phyloP scores from a whole-genome alignment of 73 alveolate species.

The Symbiodinium natans region DNA sequence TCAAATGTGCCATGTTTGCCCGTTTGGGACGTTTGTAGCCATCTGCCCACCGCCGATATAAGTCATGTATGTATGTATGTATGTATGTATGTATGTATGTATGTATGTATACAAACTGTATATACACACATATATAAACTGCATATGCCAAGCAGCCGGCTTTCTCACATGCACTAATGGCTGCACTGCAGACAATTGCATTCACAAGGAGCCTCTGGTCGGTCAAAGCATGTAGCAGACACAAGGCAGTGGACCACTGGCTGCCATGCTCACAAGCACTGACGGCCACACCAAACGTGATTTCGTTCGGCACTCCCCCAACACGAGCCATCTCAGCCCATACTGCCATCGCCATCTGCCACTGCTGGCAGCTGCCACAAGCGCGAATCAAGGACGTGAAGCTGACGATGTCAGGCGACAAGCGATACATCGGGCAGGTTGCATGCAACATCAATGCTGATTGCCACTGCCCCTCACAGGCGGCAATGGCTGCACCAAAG shows the following conservation, averaged over 20 bases:
- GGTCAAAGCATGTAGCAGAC: not conserved
- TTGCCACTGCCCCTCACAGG: not conserved
- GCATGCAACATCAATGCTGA: not conserved
- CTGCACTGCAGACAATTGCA: slow-evolving; percentile 16
- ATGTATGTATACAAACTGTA: too few species aligned
- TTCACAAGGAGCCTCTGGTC: not conserved
- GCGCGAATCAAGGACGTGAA: slow-evolving; percentile 7
- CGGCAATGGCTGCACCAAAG: not conserved
- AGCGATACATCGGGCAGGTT: not conserved
- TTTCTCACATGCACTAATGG: slow-evolving; percentile 73
- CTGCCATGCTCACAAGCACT: slow-evolving; percentile 43
- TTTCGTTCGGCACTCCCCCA: not conserved
- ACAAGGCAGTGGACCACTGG: slow-evolving; percentile 45
- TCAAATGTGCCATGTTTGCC: too few species aligned
- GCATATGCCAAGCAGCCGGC: not conserved
- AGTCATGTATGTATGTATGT: too few species aligned
- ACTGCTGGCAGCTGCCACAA: slow-evolving; percentile 20
- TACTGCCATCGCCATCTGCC: slow-evolving; percentile 17
- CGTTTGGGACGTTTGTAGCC: too few species aligned
- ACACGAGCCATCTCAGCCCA: not conserved
- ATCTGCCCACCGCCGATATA: too few species aligned
- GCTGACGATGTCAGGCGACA: not conserved
- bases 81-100: too few species aligned
- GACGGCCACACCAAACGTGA: slow-evolving; percentile 55
- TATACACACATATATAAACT: too few species aligned